These are phyloP conservation scores for Ascosphaera pollenicola DNA, from an alignment of 2,329 filamentous ascomycete genomes.

Conservation along the genomic window DNA sequence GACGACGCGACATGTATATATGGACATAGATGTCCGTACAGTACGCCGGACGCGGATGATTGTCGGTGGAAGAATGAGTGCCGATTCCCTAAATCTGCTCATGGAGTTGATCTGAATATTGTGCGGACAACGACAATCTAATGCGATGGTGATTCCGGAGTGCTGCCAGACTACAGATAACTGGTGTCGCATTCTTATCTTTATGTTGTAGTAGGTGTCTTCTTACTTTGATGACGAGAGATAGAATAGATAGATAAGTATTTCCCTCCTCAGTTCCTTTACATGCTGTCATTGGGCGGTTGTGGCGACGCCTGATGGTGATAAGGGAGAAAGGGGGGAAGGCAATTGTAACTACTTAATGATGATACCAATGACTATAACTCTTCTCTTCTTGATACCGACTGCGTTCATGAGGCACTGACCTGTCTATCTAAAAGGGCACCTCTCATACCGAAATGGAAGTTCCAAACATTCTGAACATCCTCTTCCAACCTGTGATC, in stretches of 20 bases:
- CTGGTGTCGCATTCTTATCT: too few species aligned
- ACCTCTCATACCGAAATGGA: constrained; percentile 21
- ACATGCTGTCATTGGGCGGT: too few species aligned
- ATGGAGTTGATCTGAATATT: constrained; percentile 34
- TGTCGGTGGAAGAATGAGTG: constrained; percentile 37
- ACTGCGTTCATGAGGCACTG: too few species aligned
- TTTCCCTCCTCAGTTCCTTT: too few species aligned
- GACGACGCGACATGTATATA: constrained; percentile 40
- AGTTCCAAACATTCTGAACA: constrained; percentile 44
- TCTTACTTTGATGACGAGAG: too few species aligned
- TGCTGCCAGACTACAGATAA: too few species aligned
- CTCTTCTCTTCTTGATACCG: not conserved
- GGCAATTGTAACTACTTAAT: not conserved
- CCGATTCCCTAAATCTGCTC: constrained; percentile 33
- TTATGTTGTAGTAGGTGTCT: too few species aligned
- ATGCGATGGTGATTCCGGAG: not conserved
- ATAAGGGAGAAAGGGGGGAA: not conserved
- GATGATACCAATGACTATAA: too few species aligned
- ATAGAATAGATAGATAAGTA: too few species aligned
- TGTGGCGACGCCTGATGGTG: too few species aligned
- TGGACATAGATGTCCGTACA: constrained; percentile 38
- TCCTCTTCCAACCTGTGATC: constrained; percentile 33
- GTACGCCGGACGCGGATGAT: constrained; percentile 26
- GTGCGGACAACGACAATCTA: constrained; percentile 29
- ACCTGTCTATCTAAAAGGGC: too few species aligned